phyloP scores from a whole-genome alignment of 768 basidiomycete species.

The Coprinopsis marcescibilis region DNA sequence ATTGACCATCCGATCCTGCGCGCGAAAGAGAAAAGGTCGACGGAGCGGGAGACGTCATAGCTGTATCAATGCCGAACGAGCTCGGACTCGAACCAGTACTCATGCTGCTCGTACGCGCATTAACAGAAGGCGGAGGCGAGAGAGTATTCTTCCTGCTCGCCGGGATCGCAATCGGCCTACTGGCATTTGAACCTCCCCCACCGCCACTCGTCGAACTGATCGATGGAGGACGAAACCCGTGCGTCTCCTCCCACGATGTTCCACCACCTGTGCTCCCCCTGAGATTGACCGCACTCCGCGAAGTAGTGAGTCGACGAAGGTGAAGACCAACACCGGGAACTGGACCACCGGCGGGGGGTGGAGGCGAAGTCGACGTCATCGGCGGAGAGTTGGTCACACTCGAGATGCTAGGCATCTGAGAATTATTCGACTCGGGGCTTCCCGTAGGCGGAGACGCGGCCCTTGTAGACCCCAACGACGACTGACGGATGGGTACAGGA shows the following conservation, averaged over 20 bases:
- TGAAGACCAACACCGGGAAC: constrained; percentile 1
- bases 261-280: neutral
- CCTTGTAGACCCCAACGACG: neutral
- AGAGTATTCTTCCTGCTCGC: neutral
- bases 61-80: neutral
- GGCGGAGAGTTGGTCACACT: neutral
- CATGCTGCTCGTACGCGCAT: neutral
- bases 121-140: neutral
- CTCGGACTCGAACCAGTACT: neutral
- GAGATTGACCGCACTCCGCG: neutral
- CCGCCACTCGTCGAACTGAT: too few species aligned
- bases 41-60: neutral
- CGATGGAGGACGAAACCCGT: neutral
- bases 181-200: too few species aligned
- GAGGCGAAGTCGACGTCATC: neutral
- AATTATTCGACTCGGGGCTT: neutral
- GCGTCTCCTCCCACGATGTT: neutral
- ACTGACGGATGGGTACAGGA: neutral
- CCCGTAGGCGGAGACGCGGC: neutral
- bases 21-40: neutral
- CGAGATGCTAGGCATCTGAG: neutral
- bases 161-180: neutral
- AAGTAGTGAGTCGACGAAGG: neutral
- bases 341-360: neutral
- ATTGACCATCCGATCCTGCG: neutral